A percentile compares a stretch with the other conserved stretches of the same genome.
phyloP scores from a whole-genome alignment of 257 asterid genomes.

The Verbascum thapsus region DNA sequence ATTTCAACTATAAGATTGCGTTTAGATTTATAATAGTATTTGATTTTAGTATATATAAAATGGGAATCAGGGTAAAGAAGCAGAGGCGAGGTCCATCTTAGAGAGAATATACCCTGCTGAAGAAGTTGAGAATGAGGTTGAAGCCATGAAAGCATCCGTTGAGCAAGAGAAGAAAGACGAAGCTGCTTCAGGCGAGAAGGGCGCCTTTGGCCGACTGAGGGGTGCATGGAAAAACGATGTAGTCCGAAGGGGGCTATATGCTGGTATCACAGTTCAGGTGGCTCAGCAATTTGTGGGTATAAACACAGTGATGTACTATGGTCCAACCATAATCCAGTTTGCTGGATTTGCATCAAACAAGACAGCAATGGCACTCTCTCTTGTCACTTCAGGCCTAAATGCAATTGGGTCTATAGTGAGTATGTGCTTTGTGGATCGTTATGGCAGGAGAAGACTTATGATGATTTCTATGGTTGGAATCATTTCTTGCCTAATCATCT shows the following conservation, averaged over 20 bases:
- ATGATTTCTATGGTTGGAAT: conserved; percentile 62
- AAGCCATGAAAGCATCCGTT: conserved; percentile 32
- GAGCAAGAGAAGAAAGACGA: conserved; percentile 38
- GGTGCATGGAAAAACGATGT: conserved; percentile 47
- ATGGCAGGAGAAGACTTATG: conserved; percentile 65
- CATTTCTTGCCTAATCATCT: conserved; percentile 46
- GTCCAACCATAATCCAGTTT: conserved; percentile 65
- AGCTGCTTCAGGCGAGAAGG: conserved; percentile 25
- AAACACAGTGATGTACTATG: conserved; percentile 68
- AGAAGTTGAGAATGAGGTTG: conserved; percentile 43
- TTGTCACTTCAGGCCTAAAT: conserved; percentile 63
- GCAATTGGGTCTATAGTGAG: conserved; percentile 59
- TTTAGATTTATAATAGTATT: too few species aligned
- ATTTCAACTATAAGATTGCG: too few species aligned
- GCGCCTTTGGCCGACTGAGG: conserved; percentile 34
- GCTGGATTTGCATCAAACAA: conserved; percentile 65
- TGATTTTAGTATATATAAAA: background rate
- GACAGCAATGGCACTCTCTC: conserved; percentile 62
- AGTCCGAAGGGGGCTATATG: conserved; percentile 52
- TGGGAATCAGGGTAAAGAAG: conserved; percentile 36
- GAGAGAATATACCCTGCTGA: conserved; percentile 44
- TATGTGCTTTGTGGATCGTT: conserved; percentile 63
- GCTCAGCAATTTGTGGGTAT: conserved; percentile 73
- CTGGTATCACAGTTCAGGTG: conserved; percentile 63
- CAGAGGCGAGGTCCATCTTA: conserved; percentile 39